Evolutionary conservation across 345 rosid species (phyloP), one percentile per base, ranked within the genome.

Genomic region (Pistacia atlantica): DNA sequence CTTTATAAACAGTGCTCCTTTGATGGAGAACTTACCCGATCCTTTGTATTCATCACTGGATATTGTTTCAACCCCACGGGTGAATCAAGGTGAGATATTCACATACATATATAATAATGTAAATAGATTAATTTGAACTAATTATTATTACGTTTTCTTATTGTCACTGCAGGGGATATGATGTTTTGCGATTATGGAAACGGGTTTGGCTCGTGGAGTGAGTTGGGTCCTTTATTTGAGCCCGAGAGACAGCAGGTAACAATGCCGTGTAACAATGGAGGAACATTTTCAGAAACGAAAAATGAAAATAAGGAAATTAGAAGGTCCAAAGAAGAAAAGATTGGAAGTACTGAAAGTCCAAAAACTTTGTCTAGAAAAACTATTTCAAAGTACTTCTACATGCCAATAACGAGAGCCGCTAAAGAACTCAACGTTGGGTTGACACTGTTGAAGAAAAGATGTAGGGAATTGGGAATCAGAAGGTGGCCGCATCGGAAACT

Each of bases 401-500:
- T 87, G 89, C 91, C 94, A 0, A 90, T 90, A 12, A 82, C 87
- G 1, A 85, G 85, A 72, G 97, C 97, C 0, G 94, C 97, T 0
- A 89, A 77, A 55, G 90, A 87, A 67, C 89, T 92, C 2, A 83
- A 89, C 3, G 81, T 90, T 22, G 97, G 97, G 0, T 8, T 92
- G 71, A 92, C 97, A 1, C 71, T 89, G 11, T 65, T 90, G 81
- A 92, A 92, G 81, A 92, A 92, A 64, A 84, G 83, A 80, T 88
- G 93, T 71, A 89, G 93, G 61, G 92, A 88, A 25, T 71, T 91
- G 71, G 91, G 92, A 12, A 80, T 91, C 37, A 65, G 67, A 14
- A 77, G 96, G 57, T 91, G 92, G 96, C 96, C 96, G 6, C 92
- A 90, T 48, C 81, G 97, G 62, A 92, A 92, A 77, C 85, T 92